phyloP scores from a whole-genome alignment of 179 eudicot species.

The Actinidia arguta region DNA sequence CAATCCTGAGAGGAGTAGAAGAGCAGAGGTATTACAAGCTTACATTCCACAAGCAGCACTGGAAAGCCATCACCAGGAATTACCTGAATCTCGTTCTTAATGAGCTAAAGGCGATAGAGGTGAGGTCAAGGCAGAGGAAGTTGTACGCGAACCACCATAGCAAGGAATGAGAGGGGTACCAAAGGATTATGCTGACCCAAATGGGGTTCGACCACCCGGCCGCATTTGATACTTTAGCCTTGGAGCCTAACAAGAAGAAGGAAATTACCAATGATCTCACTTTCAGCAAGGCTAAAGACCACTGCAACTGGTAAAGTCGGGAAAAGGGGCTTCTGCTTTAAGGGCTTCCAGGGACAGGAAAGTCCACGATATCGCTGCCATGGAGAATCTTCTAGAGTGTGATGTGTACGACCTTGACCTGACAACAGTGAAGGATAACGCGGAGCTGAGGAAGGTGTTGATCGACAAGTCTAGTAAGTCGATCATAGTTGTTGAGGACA shows the following conservation, averaged over 20 bases:
- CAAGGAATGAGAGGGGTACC: background rate
- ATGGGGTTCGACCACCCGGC: conserved; percentile 48
- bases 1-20: conserved; percentile 23
- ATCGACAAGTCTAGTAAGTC: conserved; percentile 28
- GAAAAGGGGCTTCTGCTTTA: conserved; percentile 33
- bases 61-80: conserved; percentile 25
- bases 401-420: conserved; percentile 50
- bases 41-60: conserved; percentile 33
- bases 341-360: conserved; percentile 37
- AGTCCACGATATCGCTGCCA: conserved; percentile 47
- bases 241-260: conserved; percentile 39
- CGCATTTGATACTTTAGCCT: conserved; percentile 36
- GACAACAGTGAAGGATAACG: conserved; percentile 34
- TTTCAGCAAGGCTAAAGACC: conserved; percentile 38
- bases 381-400: conserved; percentile 46
- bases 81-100: conserved; percentile 41
- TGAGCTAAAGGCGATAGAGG: conserved; percentile 33
- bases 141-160: conserved; percentile 33
- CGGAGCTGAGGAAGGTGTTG: conserved; percentile 31
- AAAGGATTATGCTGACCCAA: conserved; percentile 29
- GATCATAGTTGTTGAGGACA: conserved; percentile 44
- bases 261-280: conserved; percentile 38
- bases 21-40: conserved; percentile 45
- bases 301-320: conserved; percentile 42
- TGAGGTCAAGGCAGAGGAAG: conserved; percentile 34